Evolutionary conservation across 164 flowering plant genomes (phyloP), one percentile per base, ranked within the genome.

Genomic region (Vitis cinerea): DNA sequence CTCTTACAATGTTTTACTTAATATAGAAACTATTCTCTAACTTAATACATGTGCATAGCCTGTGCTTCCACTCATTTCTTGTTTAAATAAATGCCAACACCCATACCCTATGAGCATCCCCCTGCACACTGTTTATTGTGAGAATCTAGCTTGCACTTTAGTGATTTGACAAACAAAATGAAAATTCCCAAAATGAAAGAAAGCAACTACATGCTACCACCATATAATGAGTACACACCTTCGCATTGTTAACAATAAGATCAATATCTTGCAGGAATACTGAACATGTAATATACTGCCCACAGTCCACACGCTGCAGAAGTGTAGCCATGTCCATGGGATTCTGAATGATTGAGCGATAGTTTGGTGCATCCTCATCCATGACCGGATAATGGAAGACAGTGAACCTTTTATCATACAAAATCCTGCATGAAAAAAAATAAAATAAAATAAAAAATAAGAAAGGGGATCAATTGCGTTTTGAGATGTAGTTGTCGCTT

Each of bases 301-400:
- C 98, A 75, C 84, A 76, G 79, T 96, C 99, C 12, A 96, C 99
- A 75, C 74, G 92, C 71, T 96, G 99, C 72, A 96, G 75, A 69
- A 96, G 56, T 50, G 96, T 90, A 63, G 98, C 95, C 79, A 92
- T 66, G 67, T 96, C 99, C 97, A 96, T 93, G 12, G 99, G 99
- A 64, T 87, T 90, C 77, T 92, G 97, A 63, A 96, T 86, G 15
- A 96, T 84, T 31, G 93, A 71, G 59, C 86, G 93, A 72, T 96
- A 96, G 68, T 96, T 90, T 73, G 99, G 99, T 61, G 97, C 99
- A 84, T 96, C 99, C 72, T 96, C 99, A 82, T 96, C 99, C 67
- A 78, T 63, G 64, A 96, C 99, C 15, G 99, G 99, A 79, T 79
- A 96, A 81, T 96, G 99, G 70, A 96, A 96, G 61, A 65, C 98